phyloP scores from a whole-genome alignment of 495 filamentous ascomycete species.

The Lophiotrema nucula region DNA sequence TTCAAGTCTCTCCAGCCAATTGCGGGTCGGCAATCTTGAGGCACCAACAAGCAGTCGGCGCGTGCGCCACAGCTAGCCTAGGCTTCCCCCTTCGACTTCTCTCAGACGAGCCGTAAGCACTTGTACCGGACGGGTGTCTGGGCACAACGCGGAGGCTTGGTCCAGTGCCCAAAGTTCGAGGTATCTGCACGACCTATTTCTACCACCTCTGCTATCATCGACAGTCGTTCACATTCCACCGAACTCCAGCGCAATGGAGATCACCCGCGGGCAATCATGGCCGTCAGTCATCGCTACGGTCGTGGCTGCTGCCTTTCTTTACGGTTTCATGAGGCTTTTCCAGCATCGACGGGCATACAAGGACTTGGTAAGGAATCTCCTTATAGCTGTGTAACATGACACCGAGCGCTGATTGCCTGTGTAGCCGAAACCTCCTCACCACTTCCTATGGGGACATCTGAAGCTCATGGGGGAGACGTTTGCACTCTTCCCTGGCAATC shows the following conservation, averaged over 20 bases:
- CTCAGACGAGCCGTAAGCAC: no score
- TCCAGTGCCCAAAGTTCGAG: no score
- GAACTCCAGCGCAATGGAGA: neutral
- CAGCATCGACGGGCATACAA: constrained; percentile 14
- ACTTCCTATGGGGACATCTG: constrained; percentile 25
- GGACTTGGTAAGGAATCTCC: constrained; percentile 8
- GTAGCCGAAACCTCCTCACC: constrained; percentile 20
- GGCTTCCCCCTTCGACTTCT: no score
- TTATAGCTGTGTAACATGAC: neutral
- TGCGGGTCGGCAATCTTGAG: no score
- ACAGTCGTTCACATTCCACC: no score
- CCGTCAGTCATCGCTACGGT: neutral
- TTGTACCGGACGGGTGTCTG: no score
- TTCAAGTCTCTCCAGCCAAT: no score
- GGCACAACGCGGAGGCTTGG: no score
- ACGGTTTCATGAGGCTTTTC: constrained; percentile 6
- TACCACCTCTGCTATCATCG: no score
- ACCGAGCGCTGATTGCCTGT: neutral
- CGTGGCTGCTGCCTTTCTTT: neutral
- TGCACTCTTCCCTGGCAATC: constrained; percentile 9
- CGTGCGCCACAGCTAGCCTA: no score
- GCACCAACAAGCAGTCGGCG: no score
- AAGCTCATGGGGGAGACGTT: constrained; percentile 23
- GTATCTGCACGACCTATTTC: no score
- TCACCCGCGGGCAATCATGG: neutral